phyloP scores from a whole-genome alignment of 768 basidiomycete genomes.

The Lactifluus rugatus region DNA sequence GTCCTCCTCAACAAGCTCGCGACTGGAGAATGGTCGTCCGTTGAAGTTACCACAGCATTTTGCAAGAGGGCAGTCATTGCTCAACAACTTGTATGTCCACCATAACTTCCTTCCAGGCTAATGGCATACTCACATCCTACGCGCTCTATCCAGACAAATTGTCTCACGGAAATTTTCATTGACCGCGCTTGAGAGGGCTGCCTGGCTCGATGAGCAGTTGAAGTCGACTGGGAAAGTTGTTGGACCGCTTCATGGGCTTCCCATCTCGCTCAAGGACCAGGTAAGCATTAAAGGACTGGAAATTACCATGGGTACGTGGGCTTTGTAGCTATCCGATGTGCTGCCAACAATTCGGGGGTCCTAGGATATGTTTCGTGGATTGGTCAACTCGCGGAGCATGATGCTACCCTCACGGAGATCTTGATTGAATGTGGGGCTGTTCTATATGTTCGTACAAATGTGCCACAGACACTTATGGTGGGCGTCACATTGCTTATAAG shows the following conservation, averaged over 20 bases:
- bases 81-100: constrained; percentile 34
- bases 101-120: not conserved
- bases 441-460: constrained; percentile 46
- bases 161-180: constrained; percentile 41
- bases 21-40: constrained; percentile 45
- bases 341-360: constrained; percentile 10
- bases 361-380: constrained; percentile 48
- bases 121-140: not conserved
- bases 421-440: constrained; percentile 48
- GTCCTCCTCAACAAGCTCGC: constrained; percentile 46
- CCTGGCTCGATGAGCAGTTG: constrained; percentile 34
- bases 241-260: constrained; percentile 39
- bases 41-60: constrained; percentile 39
- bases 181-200: constrained; percentile 34
- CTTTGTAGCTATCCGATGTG: constrained; percentile 13
- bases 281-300: constrained; percentile 54
- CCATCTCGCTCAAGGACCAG: constrained; percentile 38
- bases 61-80: constrained; percentile 42
- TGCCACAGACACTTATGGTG: constrained; percentile 48
- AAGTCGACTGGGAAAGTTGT: constrained; percentile 31
- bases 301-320: constrained; percentile 41
- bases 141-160: constrained; percentile 32
- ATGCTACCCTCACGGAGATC: constrained; percentile 45
- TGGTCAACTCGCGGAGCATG: constrained; percentile 35
- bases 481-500: not conserved